Conservation (phyloP, 805 yeast genomes). For the Ogataea dorogensis region DNA sequence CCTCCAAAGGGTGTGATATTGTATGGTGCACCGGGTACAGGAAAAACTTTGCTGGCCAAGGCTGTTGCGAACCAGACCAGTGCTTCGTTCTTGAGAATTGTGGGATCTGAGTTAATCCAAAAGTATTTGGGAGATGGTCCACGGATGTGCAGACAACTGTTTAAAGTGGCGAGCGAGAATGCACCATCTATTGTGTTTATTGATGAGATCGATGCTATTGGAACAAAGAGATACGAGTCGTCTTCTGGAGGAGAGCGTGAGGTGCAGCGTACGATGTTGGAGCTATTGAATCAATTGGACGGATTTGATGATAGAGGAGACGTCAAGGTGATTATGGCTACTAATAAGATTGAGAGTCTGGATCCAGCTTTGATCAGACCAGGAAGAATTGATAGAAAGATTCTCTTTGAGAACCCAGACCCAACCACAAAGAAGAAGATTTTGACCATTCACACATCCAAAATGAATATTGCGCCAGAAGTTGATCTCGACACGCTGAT, state of each 20-base stretch:
- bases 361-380: conserved; percentile 97
- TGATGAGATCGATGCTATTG: conserved; percentile 98
- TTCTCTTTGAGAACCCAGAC: conserved; percentile 94
- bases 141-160: conserved; percentile 86
- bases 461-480: conserved; percentile 86
- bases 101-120: conserved; percentile 95
- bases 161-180: conserved; percentile 94
- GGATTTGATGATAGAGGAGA: conserved; percentile 98
- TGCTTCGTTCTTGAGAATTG: conserved; percentile 93
- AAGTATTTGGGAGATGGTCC: conserved; percentile 98
- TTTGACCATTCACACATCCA: conserved; percentile 85
- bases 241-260: conserved; percentile 95
- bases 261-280: conserved; percentile 97
- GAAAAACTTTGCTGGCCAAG: conserved; percentile 97
- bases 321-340: conserved; percentile 97
- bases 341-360: conserved; percentile 88
- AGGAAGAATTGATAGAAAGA: conserved; percentile 95
- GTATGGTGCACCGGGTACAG: conserved; percentile 99
- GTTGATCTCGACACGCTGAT: conserved; percentile 88
- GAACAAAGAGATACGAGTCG: conserved; percentile 94
- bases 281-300: conserved; percentile 88
- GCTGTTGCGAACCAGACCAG: conserved; percentile 98
- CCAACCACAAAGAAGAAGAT: conserved; percentile 90
- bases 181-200: conserved; percentile 98
- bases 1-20: conserved; percentile 97